Base-by-base conservation (phyloP, 345 rosid genomes). In the Gossypium thurberi region DNA sequence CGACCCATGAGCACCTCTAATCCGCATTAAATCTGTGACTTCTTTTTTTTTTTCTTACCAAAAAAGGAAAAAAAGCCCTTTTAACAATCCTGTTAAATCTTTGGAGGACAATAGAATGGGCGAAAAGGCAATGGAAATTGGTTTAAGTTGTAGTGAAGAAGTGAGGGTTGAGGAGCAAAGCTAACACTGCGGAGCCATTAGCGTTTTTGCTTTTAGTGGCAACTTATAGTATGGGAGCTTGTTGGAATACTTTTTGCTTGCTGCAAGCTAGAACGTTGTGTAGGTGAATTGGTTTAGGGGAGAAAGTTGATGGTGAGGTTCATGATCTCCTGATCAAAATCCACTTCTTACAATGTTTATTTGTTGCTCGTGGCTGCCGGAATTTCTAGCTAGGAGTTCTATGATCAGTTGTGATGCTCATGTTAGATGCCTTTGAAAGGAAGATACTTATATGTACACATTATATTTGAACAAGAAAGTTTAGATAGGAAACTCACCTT, bases 151-250 rank as follows among this genome's bases (percentile, higher is more conserved):
- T 74, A 68, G 74, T 4, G 66, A 28, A 59, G 80, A 82, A 42
- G 84, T 75, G 58, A 87, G 78, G 59, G 87, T 33, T 33, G 40
- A 33, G 40, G 40, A 65, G 59, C 42, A 84, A 76, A 65, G 76
- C 81, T 25, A 76, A 76, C 23, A 70, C 84, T 10, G 48, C 75
- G 14, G 85, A 79, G 78, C 69, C 82, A 17, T 74, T 88, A 68
- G 79, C 86, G 44, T 84, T 90, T 72, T 78, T 91, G 80, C 77
- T 81, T 78, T 82, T 91, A 72, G 74, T 88, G 65, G 91, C 78
- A 14, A 85, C 89, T 0, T 91, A 78, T 53, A 77, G 82, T 23
- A 76, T 93, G 76, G 14, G 87, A 86, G 81, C 83, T 93, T 48
- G 81, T 5, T 81, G 21, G 83, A 77, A 52, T 84, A 76, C 72